A percentile compares a stretch with the other conserved stretches of the same genome.
Conservation (phyloP, 768 basidiomycete genomes). For the Cyclocybe aegerita region DNA sequence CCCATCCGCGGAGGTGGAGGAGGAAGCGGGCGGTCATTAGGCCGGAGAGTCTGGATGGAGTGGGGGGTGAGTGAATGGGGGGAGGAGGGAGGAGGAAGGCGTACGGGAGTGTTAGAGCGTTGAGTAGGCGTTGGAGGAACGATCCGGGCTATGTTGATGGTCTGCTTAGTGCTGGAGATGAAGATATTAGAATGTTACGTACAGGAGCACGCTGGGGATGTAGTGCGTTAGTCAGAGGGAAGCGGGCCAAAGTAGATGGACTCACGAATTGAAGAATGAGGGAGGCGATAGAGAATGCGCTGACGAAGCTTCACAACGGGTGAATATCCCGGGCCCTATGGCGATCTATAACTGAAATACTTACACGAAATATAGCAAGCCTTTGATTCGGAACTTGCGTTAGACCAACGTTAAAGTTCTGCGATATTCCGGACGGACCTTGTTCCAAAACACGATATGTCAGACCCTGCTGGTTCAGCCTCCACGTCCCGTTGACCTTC, state of each 20-base stretch:
- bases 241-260: too few relatives aligned
- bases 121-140: constrained; percentile 11
- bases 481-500: background rate
- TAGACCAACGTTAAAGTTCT: background rate
- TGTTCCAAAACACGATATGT: constrained; percentile 2
- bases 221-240: background rate
- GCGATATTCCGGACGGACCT: background rate
- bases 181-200: too few relatives aligned
- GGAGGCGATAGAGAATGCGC: constrained; percentile 1
- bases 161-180: background rate
- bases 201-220: background rate
- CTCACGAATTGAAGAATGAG: constrained; percentile 1
- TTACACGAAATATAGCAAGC: constrained; percentile 4
- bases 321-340: too few relatives aligned
- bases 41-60: background rate
- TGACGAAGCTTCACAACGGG: too few relatives aligned
- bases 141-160: constrained; percentile 3
- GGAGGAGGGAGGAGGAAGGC: background rate
- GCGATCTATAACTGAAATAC: background rate
- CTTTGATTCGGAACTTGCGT: background rate
- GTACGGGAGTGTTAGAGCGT: constrained; percentile 16
- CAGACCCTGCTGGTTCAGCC: background rate
- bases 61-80: background rate
- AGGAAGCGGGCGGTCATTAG: constrained; percentile 17
- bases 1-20: constrained; percentile 16